Evolutionary conservation across 495 filamentous ascomycete species (phyloP).

Genomic region (Copromyces sp.): DNA sequence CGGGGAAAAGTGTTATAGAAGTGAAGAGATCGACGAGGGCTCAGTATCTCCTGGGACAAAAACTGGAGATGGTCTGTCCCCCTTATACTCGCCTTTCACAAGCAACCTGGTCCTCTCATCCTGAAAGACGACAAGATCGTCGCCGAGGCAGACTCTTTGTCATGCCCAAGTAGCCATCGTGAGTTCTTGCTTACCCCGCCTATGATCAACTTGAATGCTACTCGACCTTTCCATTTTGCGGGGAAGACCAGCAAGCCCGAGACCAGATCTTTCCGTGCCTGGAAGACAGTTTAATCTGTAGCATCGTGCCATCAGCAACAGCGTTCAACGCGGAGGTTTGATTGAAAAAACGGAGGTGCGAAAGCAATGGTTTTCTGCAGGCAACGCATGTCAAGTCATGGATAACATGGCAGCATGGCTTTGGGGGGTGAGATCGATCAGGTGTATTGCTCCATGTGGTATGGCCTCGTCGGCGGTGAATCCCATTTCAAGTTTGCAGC

Average conservation of each 20-base stretch:
- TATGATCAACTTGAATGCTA: neutral
- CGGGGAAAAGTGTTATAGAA: neutral
- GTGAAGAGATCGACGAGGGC: neutral
- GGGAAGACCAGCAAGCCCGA: neutral
- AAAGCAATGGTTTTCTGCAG: neutral
- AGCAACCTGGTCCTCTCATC: neutral
- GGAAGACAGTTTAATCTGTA: neutral
- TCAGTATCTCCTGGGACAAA: neutral
- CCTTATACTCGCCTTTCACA: neutral
- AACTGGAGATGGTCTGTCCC: neutral
- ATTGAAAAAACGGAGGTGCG: neutral
- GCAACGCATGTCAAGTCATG: neutral
- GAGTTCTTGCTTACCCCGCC: neutral
- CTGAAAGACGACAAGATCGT: neutral
- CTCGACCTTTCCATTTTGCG: neutral
- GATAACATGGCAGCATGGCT: neutral
- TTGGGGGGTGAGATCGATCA: neutral
- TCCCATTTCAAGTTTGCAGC: neutral
- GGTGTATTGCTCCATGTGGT: neutral
- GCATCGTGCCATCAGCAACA: neutral
- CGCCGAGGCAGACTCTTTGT: neutral
- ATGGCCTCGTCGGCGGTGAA: neutral
- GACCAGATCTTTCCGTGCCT: neutral
- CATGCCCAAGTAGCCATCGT: neutral
- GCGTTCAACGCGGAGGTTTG: neutral